These are phyloP conservation scores for Spergularia bocconei DNA, from an alignment of 148 eudicot species.

Conservation along the genomic window DNA sequence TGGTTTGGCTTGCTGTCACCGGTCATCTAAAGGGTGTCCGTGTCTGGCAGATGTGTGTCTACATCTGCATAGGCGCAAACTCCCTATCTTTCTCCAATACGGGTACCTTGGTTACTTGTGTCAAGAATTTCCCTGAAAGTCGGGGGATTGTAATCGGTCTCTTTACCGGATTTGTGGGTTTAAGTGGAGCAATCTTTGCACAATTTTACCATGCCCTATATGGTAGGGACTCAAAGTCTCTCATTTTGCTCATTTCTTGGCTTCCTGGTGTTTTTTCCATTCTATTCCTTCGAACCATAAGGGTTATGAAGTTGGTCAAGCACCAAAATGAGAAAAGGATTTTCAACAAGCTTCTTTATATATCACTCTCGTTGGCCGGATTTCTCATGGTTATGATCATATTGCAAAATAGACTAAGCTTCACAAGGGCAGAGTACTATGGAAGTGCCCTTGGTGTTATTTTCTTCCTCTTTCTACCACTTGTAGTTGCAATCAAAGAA, in stretches of 20 bases:
- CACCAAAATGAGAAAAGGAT: constrained; percentile 21
- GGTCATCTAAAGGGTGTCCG: constrained; percentile 8
- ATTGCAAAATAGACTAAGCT: constrained; percentile 14
- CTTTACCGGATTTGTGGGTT: constrained; percentile 30
- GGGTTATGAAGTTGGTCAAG: constrained; percentile 11
- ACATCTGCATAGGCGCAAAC: constrained; percentile 21
- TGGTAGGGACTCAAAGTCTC: constrained; percentile 9
- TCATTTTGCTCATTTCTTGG: constrained; percentile 30
- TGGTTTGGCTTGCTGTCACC: constrained; percentile 30
- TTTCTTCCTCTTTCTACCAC: constrained; percentile 24
- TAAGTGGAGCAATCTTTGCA: constrained; percentile 32
- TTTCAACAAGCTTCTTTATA: constrained; percentile 27
- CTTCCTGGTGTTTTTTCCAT: constrained; percentile 22
- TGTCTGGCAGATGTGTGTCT: constrained; percentile 30
- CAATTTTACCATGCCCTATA: constrained; percentile 33
- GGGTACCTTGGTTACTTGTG: constrained; percentile 31
- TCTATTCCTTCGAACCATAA: constrained; percentile 15
- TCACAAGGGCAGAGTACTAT: constrained; percentile 12
- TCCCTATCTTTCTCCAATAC: constrained; percentile 30
- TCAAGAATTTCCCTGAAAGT: constrained; percentile 33
- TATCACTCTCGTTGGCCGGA: constrained; percentile 29
- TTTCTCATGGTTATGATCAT: constrained; percentile 25
- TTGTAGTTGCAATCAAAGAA: constrained; percentile 18
- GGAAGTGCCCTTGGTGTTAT: constrained; percentile 19
- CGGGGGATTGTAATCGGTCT: constrained; percentile 30